Evolutionary conservation across 139 green algal species (phyloP), one percentile per base, ranked within the genome.

Genomic region (Dunaliella sp.): DNA sequence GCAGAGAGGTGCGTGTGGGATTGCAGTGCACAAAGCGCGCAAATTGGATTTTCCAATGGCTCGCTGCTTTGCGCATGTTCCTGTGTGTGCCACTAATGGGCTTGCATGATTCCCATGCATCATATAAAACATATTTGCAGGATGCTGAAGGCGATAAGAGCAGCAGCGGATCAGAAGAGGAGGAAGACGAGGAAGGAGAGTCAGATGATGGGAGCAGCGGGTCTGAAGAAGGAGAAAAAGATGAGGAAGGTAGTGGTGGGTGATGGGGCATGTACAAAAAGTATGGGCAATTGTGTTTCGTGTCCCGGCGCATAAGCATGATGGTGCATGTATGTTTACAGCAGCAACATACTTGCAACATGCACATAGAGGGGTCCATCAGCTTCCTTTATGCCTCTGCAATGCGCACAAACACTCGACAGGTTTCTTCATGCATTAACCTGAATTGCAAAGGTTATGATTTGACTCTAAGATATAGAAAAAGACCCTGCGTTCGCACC

Each of bases 201-300:
- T 65, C 48, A 12, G 86, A 57, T 1, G 84, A 86, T 28, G 84
- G 87, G 22, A 87, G 76, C 28, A 88, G 90, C 33, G 85, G 86
- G 1, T 80, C 82, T 38, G 77, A 86, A 22, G 72, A 85, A 0
- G 87, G 88, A 30, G 92, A 92, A 22, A 48, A 85, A 0, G 87
- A 89, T 25, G 92, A 92, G 1, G 90, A 94, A 7, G 90, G 87
- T 12, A 75, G 87, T 36, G 91, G 93, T 22, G 87, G 79, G 16
- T n/a, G 72, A 33, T 48, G n/a, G 2, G 38, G 85, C 84, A 83
- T 83, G 22, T 72, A 83, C 36, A 58, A 32, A n/a, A 59, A 37
- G 1, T n/a, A 21, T 72, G 34, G 36, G 48, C 0, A 65, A 7
- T 24, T 76, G 7, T 73, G 38, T 32, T 31, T 31, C 3, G 74